Conservation (phyloP, 2,329 filamentous ascomycete genomes). For the Nothopassalora personata region DNA sequence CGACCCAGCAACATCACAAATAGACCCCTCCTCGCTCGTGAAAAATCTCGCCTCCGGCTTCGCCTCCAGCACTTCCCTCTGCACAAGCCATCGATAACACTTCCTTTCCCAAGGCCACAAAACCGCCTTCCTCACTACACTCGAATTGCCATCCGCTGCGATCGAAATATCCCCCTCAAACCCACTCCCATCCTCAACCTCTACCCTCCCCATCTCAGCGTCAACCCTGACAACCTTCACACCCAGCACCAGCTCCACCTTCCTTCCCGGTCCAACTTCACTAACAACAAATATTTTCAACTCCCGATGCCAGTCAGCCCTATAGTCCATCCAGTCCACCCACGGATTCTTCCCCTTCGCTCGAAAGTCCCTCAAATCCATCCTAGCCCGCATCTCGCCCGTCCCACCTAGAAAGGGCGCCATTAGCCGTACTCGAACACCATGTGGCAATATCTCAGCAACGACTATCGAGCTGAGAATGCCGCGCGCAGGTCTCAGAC, state of each 20-base stretch:
- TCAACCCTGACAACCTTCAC: conserved; percentile 22
- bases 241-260: conserved; percentile 17
- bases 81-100: conserved; percentile 53
- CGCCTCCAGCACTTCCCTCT: conserved; percentile 39
- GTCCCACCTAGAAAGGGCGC: too few species aligned
- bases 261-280: neutral
- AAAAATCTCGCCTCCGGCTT: conserved; percentile 26
- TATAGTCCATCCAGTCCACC: conserved; percentile 25
- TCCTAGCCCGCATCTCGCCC: conserved; percentile 27
- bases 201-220: conserved; percentile 19
- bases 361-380: neutral
- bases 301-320: conserved; percentile 28
- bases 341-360: conserved; percentile 37
- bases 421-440: too few species aligned
- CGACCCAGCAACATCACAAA: conserved; percentile 39
- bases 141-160: conserved; percentile 29
- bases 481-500: too few species aligned
- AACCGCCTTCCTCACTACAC: conserved; percentile 11
- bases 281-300: conserved; percentile 21
- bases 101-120: conserved; percentile 43
- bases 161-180: conserved; percentile 26
- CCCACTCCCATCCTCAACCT: conserved; percentile 22
- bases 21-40: conserved; percentile 30
- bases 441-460: too few species aligned
- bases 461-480: too few species aligned